Base-by-base conservation (phyloP, 108 stramenopile species). In the Tribonema minus region DNA sequence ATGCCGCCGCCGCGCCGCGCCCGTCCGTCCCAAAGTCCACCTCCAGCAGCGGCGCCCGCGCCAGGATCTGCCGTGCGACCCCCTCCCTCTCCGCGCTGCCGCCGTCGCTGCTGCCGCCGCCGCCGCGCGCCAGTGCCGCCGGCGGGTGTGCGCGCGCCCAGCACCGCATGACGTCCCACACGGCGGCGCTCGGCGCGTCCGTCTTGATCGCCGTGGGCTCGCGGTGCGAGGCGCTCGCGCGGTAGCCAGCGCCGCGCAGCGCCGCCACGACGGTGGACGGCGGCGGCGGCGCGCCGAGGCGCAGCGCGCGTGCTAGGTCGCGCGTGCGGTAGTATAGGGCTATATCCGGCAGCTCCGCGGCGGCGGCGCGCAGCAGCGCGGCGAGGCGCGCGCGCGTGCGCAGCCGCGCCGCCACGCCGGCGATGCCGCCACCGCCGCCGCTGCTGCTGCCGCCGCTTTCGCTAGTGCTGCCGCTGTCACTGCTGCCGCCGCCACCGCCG, bases 151-250 rank as follows among this genome's bases (percentile, higher is more conserved):
- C 74, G 46, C 74, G 62, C 3, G 85, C 91, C 92, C 92, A 97
- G 37, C 85, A 89, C 72, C 94, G 73, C 60, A 97, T 76, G 58
- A 97, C 76, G 86, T 95, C 94, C 94, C 94, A 97, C 61, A 98
- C 82, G 0, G 94, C 89, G 58, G 79, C 82, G 68, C 85, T 89
- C 15, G 96, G 95, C 37, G 96, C 96, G 78, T 94, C 88, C 0
- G 96, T 98, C 75, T 98, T 98, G 38, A 98, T 72, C 25, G 94
- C 95, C 39, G 85, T 70, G 12, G 95, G 92, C 54, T 95, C 94
- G 67, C 93, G 93, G 83, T 98, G 96, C 71, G 91, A 91, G 20
- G 91, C 91, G 74, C 92, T 92, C 4, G 90, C 89, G 32, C 87
- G 81, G 85, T 94, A 96, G 6, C 95, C 95, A 7, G 93, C 93